Evolutionary conservation across 1,284 basidiomycete species (phyloP).

Genomic region (Meira miltonrushii): DNA sequence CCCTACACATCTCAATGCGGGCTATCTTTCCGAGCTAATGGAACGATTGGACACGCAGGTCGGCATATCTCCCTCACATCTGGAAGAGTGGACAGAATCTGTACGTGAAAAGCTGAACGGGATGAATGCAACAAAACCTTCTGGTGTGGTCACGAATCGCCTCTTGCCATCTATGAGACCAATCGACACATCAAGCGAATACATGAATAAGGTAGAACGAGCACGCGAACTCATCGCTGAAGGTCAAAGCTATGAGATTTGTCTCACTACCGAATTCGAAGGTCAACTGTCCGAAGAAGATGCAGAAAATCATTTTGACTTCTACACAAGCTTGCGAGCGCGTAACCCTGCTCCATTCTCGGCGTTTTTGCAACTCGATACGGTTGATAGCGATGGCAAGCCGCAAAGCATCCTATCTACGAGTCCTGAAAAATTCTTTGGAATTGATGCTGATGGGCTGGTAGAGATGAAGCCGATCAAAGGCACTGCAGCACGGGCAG

Average conservation of each 20-base stretch:
- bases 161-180: constrained; percentile 1
- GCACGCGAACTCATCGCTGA: constrained; percentile 72
- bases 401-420: constrained; percentile 64
- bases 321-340: constrained; percentile 54
- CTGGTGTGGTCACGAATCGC: too few species aligned
- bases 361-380: constrained; percentile 64
- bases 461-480: constrained; percentile 92
- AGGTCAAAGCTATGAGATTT: constrained; percentile 94
- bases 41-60: too few species aligned
- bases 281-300: constrained; percentile 34
- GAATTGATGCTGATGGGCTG: constrained; percentile 65
- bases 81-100: too few species aligned
- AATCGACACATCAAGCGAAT: constrained; percentile 50
- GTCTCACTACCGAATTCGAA: constrained; percentile 71
- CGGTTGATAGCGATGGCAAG: constrained; percentile 48
- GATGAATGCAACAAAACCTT: too few species aligned
- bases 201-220: constrained; percentile 67
- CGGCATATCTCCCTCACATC: too few species aligned
- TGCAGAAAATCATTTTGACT: constrained; percentile 26
- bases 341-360: constrained; percentile 89
- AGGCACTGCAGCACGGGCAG: constrained; percentile 60
- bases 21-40: too few species aligned
- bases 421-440: constrained; percentile 88
- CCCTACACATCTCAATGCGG: too few species aligned
- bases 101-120: too few species aligned